Evolutionary conservation across 2,329 filamentous ascomycete species (phyloP), one percentile per base, ranked within the genome.

Genomic region (Colletotrichum chrysophilum): DNA sequence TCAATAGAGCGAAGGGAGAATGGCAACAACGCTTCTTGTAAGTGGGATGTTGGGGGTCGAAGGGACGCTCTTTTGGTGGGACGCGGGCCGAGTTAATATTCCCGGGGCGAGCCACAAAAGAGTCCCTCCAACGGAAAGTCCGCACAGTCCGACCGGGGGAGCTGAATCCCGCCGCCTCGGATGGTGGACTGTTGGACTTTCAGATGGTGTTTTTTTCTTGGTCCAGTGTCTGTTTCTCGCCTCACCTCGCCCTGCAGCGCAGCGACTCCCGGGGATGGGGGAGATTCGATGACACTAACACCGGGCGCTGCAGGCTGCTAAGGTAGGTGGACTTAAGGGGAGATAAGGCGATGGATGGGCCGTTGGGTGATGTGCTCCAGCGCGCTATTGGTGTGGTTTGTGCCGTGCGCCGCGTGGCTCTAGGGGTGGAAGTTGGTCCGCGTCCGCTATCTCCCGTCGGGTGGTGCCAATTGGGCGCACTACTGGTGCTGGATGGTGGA

Each of bases 1-100:
- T 84, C 80, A 73, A 83, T 79, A 75, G 82, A 83, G 74, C 79
- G 80, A 68, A 83, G 69, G 24, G 79, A 81, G 65, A 84, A 84
- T 16, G 82, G 82, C 60, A 83, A 68, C 73, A 73, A 75, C 73
- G 32, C 26, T 28, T 75, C 60, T 48, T 28, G 9, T 13, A 52
- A 52, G 12, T 32, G 58, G 26, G 30, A 36, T 7, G 26, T 36
- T 36, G 73, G 67, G 48, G 56, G 56, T 62, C 12, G 32, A 65
- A 65, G 70, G 73, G 73, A 56, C 36, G 24, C 64, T 73, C 58
- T 36, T 60, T 32, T 14, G 48, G 70, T 69, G 73, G 73, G 73
- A 75, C 55, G 69, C 58, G 64, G 48, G 18, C 73, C 70, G 73
- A 75, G 73, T 75, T 75, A 75, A 73, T 62, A 75, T 73, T 60